These are phyloP conservation scores for Dictyostelium intermedium DNA, from an alignment of 78 protist genomes.

Conservation along the genomic window DNA sequence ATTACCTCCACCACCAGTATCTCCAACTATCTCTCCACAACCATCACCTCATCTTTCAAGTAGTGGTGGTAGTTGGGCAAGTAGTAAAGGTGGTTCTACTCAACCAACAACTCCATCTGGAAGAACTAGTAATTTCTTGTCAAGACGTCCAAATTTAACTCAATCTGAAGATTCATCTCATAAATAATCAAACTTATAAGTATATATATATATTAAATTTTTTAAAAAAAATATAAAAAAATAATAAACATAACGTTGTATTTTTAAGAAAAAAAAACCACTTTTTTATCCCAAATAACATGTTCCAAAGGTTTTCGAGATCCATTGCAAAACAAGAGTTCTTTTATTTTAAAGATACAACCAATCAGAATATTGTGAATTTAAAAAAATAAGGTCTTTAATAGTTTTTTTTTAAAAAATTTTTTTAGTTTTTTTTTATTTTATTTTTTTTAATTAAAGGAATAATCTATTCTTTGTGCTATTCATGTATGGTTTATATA, in stretches of 20 bases:
- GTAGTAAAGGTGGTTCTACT: constrained; percentile 5
- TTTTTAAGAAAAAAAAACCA: neutral
- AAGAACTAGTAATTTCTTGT: neutral
- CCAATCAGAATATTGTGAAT: no score
- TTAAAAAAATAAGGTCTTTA: no score
- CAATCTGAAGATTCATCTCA: neutral
- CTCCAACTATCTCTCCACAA: neutral
- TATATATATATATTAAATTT: neutral
- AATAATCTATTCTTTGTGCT: constrained; percentile 66
- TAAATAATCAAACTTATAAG: neutral
- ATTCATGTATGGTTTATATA: constrained; percentile 93
- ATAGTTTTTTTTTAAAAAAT: neutral
- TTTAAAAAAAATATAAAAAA: neutral
- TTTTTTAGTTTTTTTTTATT: neutral
- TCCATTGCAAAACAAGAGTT: no score
- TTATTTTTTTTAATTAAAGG: neutral
- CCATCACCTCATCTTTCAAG: neutral
- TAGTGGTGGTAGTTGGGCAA: neutral
- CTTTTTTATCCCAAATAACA: no score
- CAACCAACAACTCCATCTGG: constrained; percentile 4
- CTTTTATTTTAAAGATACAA: no score
- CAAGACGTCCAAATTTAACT: constrained; percentile 3
- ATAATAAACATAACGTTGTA: neutral
- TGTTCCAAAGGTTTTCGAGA: no score
- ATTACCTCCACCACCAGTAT: neutral